phyloP scores from a whole-genome alignment of 179 eudicot species.

The Beta corolliflora region DNA sequence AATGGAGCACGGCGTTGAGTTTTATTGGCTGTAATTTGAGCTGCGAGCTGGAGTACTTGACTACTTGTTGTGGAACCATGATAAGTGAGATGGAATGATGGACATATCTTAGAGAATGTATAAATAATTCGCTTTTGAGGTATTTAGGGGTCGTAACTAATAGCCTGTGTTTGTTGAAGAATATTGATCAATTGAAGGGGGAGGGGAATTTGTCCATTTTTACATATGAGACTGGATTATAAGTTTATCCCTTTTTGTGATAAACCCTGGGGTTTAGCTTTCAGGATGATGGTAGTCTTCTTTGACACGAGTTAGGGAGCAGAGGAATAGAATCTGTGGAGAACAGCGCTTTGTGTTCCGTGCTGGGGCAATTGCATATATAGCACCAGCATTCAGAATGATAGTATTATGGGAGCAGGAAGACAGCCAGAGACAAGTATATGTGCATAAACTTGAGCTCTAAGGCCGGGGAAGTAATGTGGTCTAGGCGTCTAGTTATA shows the following conservation, averaged over 20 bases:
- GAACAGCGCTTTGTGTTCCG: neutral
- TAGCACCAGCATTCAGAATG: neutral
- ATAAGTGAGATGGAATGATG: neutral
- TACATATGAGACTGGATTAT: too few relatives aligned
- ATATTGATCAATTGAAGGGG: neutral
- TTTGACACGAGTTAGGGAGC: neutral
- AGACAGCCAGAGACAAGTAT: neutral
- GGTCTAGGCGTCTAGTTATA: neutral
- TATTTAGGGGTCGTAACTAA: neutral
- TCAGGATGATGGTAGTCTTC: too few relatives aligned
- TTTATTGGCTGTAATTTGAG: neutral
- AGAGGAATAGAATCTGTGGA: neutral
- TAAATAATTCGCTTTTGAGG: too few relatives aligned
- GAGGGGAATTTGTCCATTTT: neutral
- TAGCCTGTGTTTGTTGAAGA: neutral
- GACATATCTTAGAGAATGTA: neutral
- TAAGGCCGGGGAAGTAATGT: neutral
- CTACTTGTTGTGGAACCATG: neutral
- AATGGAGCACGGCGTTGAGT: neutral
- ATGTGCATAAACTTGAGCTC: neutral
- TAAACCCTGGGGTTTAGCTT: conserved; percentile 7
- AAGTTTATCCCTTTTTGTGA: neutral
- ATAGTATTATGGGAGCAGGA: neutral
- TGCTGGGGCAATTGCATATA: neutral
- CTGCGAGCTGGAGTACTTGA: neutral